Evolutionary conservation across 2,329 filamentous ascomycete species (phyloP), one percentile per base, ranked within the genome.

Genomic region (Alternaria sp.): DNA sequence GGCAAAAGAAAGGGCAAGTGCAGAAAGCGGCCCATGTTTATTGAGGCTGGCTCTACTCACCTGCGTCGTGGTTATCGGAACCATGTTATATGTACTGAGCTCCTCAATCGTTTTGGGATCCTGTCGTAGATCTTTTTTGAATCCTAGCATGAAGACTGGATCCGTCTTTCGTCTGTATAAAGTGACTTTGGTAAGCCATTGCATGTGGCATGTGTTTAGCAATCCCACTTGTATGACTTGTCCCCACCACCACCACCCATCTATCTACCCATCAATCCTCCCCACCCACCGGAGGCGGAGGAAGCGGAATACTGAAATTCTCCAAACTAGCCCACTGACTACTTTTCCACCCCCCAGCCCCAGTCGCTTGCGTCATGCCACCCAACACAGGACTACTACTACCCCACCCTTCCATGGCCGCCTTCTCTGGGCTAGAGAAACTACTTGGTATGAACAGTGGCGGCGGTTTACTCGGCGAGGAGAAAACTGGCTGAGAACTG

Each of bases 391-490:
- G 72, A 58, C 72, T 75, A 61, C 68, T 71, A 70, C 70, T 72
- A 1, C 60, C 65, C 14, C 65, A 73, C 0, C 59, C 65, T 10
- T 66, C 68, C 50, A 60, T 51, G 3, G 52, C 55, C 1, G 56
- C 48, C 36, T 62, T 68, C 3, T 66, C 60, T 1, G 72, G 73
- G 42, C 71, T 77, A 0, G 72, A 73, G 40, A 74, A 74, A 57
- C 73, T 76, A 5, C 67, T 71, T 2, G 74, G 74, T 45, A 77
- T 76, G 24, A 75, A 63, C 5, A 76, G 54, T 4, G 72, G 63
- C 6, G 73, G 72, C 3, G 72, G 73, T 40, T 66, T 67, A 5
- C 57, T 58, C 8, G 73, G 70, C 2, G 70, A 72, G 11, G 37
- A 40, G 0, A 40, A 14, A 3, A 67, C 46, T 17, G 60, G 58